Percentiles rank a stretch among this genome's conserved stretches.
These are phyloP conservation scores for Fonsecaea nubica DNA, from an alignment of 2,329 filamentous ascomycete genomes.

Conservation along the genomic window DNA sequence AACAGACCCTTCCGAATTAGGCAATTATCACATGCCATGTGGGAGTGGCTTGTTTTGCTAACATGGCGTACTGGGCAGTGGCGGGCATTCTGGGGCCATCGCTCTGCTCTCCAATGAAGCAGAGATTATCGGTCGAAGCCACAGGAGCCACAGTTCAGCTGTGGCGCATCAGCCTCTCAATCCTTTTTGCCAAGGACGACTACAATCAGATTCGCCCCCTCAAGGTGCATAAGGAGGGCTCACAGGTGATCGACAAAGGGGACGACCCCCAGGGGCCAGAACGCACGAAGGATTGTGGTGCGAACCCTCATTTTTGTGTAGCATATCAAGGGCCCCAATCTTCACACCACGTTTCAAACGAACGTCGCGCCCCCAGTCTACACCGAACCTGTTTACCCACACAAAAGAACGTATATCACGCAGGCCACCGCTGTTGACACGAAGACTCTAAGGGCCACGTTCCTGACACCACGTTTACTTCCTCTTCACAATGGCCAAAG, in stretches of 20 bases:
- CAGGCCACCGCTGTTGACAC: neutral
- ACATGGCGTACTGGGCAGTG: neutral
- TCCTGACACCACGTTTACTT: neutral
- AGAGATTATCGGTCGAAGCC: constrained; percentile 8
- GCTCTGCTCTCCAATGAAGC: neutral
- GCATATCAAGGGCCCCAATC: neutral
- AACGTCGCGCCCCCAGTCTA: neutral
- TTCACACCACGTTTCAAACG: neutral
- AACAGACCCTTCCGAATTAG: neutral
- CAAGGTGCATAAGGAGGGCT: constrained; percentile 12
- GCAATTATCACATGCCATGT: constrained; percentile 2
- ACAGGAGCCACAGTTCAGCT: constrained; percentile 20
- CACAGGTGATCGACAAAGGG: constrained; percentile 7
- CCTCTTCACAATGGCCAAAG: constrained; percentile 34
- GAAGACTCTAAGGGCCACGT: neutral
- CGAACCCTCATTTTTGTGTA: neutral
- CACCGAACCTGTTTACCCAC: neutral
- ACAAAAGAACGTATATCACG: neutral
- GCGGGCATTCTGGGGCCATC: neutral
- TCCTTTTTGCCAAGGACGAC: neutral
- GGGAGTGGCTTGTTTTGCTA: neutral
- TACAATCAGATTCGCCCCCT: constrained; percentile 17
- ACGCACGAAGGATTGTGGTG: constrained; percentile 12
- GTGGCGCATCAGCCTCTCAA: constrained; percentile 6
- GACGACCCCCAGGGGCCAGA: neutral